Percentiles rank a stretch among this genome's conserved stretches.
Evolutionary conservation across 192 early-diverging fungal genomes (phyloP).

Genomic region (Geranomyces michiganensis): DNA sequence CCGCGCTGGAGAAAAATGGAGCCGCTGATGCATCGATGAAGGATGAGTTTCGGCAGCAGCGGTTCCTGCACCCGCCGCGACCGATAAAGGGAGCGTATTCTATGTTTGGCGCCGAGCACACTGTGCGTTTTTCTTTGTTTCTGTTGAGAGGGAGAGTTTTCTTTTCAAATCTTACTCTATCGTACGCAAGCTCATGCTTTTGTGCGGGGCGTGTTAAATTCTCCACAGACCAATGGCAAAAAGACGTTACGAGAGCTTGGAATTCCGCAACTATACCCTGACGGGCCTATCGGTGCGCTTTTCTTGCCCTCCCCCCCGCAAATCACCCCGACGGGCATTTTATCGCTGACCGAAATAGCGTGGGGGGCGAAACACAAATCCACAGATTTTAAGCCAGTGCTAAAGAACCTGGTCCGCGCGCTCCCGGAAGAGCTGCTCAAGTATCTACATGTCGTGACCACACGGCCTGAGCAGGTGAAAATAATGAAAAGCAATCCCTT

Average conservation of each 20-base stretch:
- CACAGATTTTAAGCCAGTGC: constrained; percentile 18
- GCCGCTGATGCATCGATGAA: not conserved
- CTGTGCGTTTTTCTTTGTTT: not conserved
- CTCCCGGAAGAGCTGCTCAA: constrained; percentile 1
- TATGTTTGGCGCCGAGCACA: constrained; percentile 25
- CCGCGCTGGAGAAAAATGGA: not conserved
- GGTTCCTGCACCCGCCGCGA: constrained; percentile 22
- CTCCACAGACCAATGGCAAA: constrained; percentile 14
- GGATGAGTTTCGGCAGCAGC: not conserved
- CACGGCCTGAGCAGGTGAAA: constrained; percentile 6
- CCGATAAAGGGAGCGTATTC: constrained; percentile 23
- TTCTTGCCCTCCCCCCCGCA: not conserved
- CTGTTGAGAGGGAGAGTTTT: too few species aligned
- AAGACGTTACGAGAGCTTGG: constrained; percentile 13
- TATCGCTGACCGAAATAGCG: too few species aligned
- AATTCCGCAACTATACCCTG: constrained; percentile 20
- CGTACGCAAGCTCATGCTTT: not conserved
- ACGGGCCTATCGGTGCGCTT: constrained; percentile 22
- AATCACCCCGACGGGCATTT: too few species aligned
- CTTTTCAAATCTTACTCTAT: too few species aligned
- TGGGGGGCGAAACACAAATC: too few species aligned
- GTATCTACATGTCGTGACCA: constrained; percentile 7
- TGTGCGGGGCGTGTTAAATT: too few species aligned
- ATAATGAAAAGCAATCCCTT: not conserved
- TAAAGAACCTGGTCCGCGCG: constrained; percentile 6